phyloP scores from a whole-genome alignment of 495 filamentous ascomycete genomes.

The Margaritispora aquatica region DNA sequence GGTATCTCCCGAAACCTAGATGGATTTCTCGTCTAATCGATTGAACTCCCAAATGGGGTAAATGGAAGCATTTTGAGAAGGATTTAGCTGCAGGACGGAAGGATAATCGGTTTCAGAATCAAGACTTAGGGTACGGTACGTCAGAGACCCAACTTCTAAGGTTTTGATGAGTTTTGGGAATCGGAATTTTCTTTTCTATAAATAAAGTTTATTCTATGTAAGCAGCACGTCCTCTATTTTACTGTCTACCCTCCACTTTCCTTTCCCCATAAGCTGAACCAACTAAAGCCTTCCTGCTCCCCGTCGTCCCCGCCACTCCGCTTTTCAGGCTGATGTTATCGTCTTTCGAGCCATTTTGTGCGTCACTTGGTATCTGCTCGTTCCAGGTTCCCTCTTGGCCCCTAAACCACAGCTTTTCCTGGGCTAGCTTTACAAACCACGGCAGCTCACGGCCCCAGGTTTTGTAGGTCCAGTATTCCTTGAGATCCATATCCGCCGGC shows the following conservation, averaged over 20 bases:
- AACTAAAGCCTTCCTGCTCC: not conserved
- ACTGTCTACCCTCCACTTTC: not conserved
- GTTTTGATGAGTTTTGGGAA: not conserved
- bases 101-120: not conserved
- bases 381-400: not conserved
- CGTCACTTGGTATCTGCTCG: not conserved
- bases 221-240: not conserved
- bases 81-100: not conserved
- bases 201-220: not conserved
- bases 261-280: not conserved
- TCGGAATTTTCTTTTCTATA: not conserved
- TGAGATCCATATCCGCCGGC: slow-evolving; percentile 63
- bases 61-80: not conserved
- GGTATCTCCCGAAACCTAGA: not conserved
- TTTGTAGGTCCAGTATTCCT: slow-evolving; percentile 68
- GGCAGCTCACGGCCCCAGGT: slow-evolving; percentile 19
- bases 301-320: not conserved
- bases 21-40: not conserved
- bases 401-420: slow-evolving; percentile 6
- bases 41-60: not conserved
- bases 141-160: not conserved
- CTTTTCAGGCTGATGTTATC: not conserved
- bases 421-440: slow-evolving; percentile 10
- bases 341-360: not conserved
- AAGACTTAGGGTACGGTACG: not conserved